Evolutionary conservation across 2,329 filamentous ascomycete genomes (phyloP).

Genomic region (Didymella lethalis): DNA sequence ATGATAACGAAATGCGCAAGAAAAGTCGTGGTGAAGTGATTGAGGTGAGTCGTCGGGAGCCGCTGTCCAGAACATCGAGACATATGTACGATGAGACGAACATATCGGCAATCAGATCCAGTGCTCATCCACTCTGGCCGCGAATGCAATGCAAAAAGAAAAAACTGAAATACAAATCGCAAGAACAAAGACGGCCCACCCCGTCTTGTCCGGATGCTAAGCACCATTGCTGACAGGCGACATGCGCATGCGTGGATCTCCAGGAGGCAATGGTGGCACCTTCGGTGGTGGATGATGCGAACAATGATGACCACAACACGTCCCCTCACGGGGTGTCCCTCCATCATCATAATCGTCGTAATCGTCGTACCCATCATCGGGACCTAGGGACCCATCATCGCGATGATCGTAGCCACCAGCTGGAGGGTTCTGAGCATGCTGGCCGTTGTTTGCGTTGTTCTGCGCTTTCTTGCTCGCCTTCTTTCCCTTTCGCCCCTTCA

Average conservation of each 20-base stretch:
- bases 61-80: conserved; percentile 8
- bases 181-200: conserved; percentile 52
- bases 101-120: conserved; percentile 2
- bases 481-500: conserved; percentile 88
- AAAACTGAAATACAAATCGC: conserved; percentile 42
- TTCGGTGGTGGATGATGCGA: conserved; percentile 43
- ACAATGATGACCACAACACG: conserved; percentile 45
- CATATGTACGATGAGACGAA: background rate
- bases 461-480: conserved; percentile 73
- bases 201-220: conserved; percentile 49
- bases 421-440: conserved; percentile 43
- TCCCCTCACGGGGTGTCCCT: conserved; percentile 25
- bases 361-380: conserved; percentile 49
- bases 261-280: conserved; percentile 34
- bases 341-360: conserved; percentile 46
- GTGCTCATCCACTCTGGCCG: conserved; percentile 25
- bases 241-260: conserved; percentile 34
- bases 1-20: conserved; percentile 3
- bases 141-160: conserved; percentile 39
- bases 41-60: background rate
- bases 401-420: conserved; percentile 43
- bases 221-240: conserved; percentile 40
- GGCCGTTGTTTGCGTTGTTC: conserved; percentile 44
- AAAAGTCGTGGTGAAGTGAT: conserved; percentile 3
- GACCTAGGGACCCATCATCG: conserved; percentile 43